These are phyloP conservation scores for Leccinum pellstonianum DNA, from an alignment of 768 basidiomycete species.

Conservation along the genomic window DNA sequence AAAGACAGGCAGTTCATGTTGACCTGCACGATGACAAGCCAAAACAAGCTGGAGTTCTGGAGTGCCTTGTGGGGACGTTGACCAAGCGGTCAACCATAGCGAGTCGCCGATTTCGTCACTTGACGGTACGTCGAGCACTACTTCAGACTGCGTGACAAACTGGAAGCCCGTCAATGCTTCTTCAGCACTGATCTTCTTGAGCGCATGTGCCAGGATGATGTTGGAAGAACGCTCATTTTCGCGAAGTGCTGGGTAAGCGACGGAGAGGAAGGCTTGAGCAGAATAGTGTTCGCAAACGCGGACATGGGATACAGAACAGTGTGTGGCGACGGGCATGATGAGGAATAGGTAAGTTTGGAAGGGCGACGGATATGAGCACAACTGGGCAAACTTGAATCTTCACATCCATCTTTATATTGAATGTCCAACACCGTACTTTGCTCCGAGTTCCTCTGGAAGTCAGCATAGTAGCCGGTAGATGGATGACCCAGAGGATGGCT, in stretches of 20 bases:
- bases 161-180: slow-evolving; percentile 37
- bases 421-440: neutral
- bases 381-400: neutral
- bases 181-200: slow-evolving; percentile 41
- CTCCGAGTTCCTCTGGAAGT: slow-evolving; percentile 23
- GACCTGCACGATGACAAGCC: slow-evolving; percentile 44
- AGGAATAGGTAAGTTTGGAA: neutral
- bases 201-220: slow-evolving; percentile 52
- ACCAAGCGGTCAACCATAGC: slow-evolving; percentile 54
- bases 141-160: slow-evolving; percentile 36
- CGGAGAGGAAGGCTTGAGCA: slow-evolving; percentile 41
- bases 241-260: slow-evolving; percentile 41
- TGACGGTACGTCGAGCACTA: slow-evolving; percentile 26
- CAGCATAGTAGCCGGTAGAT: slow-evolving; percentile 8
- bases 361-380: slow-evolving; percentile 1
- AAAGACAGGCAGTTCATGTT: slow-evolving; percentile 53
- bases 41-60: slow-evolving; percentile 43
- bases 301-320: slow-evolving; percentile 19
- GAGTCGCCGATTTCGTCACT: slow-evolving; percentile 26
- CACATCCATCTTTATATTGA: slow-evolving; percentile 10
- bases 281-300: slow-evolving; percentile 40
- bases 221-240: slow-evolving; percentile 49
- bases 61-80: slow-evolving; percentile 29
- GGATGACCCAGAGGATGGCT: slow-evolving; percentile 13
- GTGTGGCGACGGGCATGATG: slow-evolving; percentile 33